Base-by-base conservation (phyloP, 169 alveolate species). In the Plasmodium blacklocki region DNA sequence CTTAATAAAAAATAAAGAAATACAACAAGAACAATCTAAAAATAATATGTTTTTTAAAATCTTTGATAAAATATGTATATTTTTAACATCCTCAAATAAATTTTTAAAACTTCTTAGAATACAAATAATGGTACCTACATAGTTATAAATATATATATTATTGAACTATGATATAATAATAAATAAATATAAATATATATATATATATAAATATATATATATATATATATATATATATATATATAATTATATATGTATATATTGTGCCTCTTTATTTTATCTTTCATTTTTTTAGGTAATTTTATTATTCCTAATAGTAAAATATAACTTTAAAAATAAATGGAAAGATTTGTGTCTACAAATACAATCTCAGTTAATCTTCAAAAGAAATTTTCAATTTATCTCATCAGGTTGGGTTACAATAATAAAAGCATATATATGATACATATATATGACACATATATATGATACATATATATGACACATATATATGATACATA, bases 51-150 rank as follows among this genome's bases (percentile, higher is more conserved):
- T 63, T 21, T 15, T 49, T 45, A 29, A 66, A 19, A 18, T 63
- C 6, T 64, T 75, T 11, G 14, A 78, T 66, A 49, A 50, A 1
- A 5, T 66, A 23, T 15, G 23, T 0, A 7, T 59, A 3, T 78
- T 63, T 39, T 68, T 78, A 12, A 49, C 62, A 2, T 78, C 89
- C 8, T 50, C 29, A 18, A 54, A 59, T 66, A 59, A 18, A 12
- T n/a, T 78, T 3, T 21, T 43, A 11, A 66, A 32, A 2, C 39
- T 50, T 59, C 19, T 78, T 1, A 29, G 78, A 14, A 78, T 19
- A 5, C 89, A 78, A 21, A 64, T 78, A 78, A 26, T 23, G 45
- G 89, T 78, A 78, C 2, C 45, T 4, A 32, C 45, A 6, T 32
- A 5, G 45, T 32, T 32, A 32, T 32, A 32, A 32, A 32, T 32